A percentile compares a stretch with the other conserved stretches of the same genome.
phyloP scores from a whole-genome alignment of 2,329 filamentous ascomycete species.

The Trematosphaeria pertusa region DNA sequence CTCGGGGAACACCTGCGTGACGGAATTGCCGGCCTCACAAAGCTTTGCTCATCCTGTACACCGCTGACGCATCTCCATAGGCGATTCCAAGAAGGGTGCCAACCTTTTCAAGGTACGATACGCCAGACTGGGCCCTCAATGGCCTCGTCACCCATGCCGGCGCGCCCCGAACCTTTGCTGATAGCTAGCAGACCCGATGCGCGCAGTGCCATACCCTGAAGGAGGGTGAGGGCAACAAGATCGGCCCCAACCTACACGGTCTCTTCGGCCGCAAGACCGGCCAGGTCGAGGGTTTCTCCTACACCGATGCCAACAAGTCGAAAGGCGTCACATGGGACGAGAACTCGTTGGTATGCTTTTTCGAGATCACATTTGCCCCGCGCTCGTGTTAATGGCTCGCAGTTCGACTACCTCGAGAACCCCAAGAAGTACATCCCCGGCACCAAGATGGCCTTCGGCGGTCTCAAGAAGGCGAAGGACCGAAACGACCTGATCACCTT shows the following conservation, averaged over 20 bases:
- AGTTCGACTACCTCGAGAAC: constrained; percentile 99
- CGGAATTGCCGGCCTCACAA: constrained; percentile 17
- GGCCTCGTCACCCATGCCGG: constrained; percentile 8
- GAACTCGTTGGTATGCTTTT: constrained; percentile 71
- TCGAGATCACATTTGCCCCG: constrained; percentile 17
- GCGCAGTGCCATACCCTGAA: constrained; percentile 98
- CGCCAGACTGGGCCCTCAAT: background rate
- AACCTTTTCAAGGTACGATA: constrained; percentile 85
- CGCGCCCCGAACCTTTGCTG: constrained; percentile 21
- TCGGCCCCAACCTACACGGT: constrained; percentile 95
- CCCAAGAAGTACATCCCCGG: constrained; percentile 99
- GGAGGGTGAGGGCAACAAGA: constrained; percentile 91
- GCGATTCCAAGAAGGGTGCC: constrained; percentile 95
- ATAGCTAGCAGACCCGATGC: constrained; percentile 74
- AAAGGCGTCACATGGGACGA: constrained; percentile 92
- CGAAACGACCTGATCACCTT: constrained; percentile 96
- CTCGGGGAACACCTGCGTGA: constrained; percentile 25
- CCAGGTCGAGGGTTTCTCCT: constrained; percentile 88
- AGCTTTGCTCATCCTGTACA: constrained; percentile 11
- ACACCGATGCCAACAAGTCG: constrained; percentile 99
- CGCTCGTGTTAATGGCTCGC: no score
- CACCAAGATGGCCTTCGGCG: constrained; percentile 99
- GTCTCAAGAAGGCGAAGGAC: constrained; percentile 99
- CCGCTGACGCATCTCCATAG: constrained; percentile 57
- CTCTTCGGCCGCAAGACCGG: constrained; percentile 97